Evolutionary conservation across 139 green algal species (phyloP).

Genomic region (Chlorella sp.): DNA sequence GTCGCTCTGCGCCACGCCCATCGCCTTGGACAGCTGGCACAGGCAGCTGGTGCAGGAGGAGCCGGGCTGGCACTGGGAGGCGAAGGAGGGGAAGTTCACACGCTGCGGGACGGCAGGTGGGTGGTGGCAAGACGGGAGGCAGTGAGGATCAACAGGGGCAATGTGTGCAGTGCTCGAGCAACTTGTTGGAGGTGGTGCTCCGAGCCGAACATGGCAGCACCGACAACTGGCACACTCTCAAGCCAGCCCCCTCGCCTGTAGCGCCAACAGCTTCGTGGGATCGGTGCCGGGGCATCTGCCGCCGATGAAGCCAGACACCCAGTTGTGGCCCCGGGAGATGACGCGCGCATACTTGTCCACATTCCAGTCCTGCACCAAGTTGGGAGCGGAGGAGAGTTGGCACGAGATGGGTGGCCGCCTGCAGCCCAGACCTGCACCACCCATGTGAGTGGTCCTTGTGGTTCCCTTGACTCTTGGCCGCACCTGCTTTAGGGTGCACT

Average conservation of each 20-base stretch:
- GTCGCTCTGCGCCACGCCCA: neutral
- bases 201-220: too few species aligned
- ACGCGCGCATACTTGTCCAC: neutral
- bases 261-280: neutral
- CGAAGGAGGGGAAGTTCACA: neutral
- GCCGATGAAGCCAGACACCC: neutral
- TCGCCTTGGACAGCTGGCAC: neutral
- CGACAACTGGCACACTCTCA: too few species aligned
- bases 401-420: too few species aligned
- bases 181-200: too few species aligned
- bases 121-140: neutral
- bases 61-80: neutral
- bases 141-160: neutral
- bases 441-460: too few species aligned
- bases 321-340: neutral
- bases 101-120: neutral
- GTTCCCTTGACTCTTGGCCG: too few species aligned
- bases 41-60: slow-evolving; percentile 1
- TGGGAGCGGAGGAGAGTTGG: too few species aligned
- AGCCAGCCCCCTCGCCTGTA: neutral
- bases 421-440: too few species aligned
- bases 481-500: slow-evolving; percentile 11
- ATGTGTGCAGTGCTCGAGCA: too few species aligned
- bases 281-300: neutral
- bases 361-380: slow-evolving; percentile 8